A percentile compares a stretch with the other conserved stretches of the same genome.
These are phyloP conservation scores for Cyclotella choctawhatcheeana DNA, from an alignment of 108 stramenopile species.

Conservation along the genomic window DNA sequence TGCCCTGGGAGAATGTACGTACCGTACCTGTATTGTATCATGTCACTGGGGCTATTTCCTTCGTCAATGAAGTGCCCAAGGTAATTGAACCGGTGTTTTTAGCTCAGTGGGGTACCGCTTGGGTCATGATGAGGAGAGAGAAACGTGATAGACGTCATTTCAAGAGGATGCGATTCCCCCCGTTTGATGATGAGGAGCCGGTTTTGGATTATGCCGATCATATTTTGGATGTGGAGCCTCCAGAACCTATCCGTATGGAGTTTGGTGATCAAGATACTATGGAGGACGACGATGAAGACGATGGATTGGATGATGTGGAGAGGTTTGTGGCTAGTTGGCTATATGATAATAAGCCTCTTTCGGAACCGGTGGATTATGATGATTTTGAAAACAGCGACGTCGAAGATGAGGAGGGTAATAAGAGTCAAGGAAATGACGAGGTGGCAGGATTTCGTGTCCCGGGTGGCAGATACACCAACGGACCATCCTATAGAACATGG, in stretches of 20 bases:
- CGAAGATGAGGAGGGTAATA: slow-evolving; percentile 68
- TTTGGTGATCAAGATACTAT: slow-evolving; percentile 72
- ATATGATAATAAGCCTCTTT: slow-evolving; percentile 74
- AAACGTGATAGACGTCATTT: slow-evolving; percentile 99
- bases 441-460: slow-evolving; percentile 55
- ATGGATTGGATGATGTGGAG: slow-evolving; percentile 65
- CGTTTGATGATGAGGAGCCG: slow-evolving; percentile 99
- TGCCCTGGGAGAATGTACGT: slow-evolving; percentile 96
- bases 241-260: slow-evolving; percentile 87
- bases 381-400: slow-evolving; percentile 60
- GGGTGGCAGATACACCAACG: slow-evolving; percentile 84
- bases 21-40: slow-evolving; percentile 97
- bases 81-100: slow-evolving; percentile 98
- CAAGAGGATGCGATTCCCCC: slow-evolving; percentile 99
- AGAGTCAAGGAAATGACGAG: slow-evolving; percentile 27
- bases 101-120: slow-evolving; percentile 99
- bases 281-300: slow-evolving; percentile 68
- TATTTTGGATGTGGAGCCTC: slow-evolving; percentile 97
- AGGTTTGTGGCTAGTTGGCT: slow-evolving; percentile 75
- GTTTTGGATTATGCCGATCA: slow-evolving; percentile 99
- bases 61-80: slow-evolving; percentile 97
- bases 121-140: slow-evolving; percentile 99
- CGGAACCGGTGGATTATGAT: slow-evolving; percentile 67
- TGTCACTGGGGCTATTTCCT: slow-evolving; percentile 97
- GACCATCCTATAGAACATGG: slow-evolving; percentile 95